Evolutionary conservation across 495 filamentous ascomycete genomes (phyloP).

Genomic region (Cercophora scortea): DNA sequence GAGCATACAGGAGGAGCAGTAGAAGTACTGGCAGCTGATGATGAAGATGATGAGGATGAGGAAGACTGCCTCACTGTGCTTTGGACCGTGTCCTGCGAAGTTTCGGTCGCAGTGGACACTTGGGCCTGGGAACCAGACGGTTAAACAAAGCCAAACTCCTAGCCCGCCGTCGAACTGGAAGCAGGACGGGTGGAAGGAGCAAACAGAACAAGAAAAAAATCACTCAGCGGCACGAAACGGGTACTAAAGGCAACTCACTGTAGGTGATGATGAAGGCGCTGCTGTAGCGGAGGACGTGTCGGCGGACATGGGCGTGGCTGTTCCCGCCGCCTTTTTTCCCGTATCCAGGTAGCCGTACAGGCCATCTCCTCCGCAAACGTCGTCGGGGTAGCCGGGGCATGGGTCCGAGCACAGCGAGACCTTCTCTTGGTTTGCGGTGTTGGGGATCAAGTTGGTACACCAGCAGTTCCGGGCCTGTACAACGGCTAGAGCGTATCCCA

Average conservation of each 20-base stretch:
- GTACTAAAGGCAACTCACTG: constrained; percentile 11
- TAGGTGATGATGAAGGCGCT: background rate
- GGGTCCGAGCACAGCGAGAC: constrained; percentile 19
- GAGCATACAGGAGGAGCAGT: constrained; percentile 22
- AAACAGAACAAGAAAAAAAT: constrained; percentile 1
- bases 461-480: constrained; percentile 32
- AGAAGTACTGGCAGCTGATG: constrained; percentile 7
- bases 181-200: background rate
- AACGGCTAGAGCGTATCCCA: constrained; percentile 30
- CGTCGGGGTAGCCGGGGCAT: constrained; percentile 35
- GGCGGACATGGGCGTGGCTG: background rate
- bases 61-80: constrained; percentile 21
- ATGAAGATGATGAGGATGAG: constrained; percentile 1
- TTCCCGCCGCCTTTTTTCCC: constrained; percentile 17
- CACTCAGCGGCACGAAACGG: too few relatives aligned
- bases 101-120: constrained; percentile 24
- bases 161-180: background rate
- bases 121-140: constrained; percentile 4
- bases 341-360: constrained; percentile 34
- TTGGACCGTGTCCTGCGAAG: constrained; percentile 23
- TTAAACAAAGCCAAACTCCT: constrained; percentile 5
- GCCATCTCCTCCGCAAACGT: constrained; percentile 32
- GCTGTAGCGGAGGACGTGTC: background rate
- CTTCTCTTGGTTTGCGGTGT: constrained; percentile 20
- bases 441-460: constrained; percentile 35